A percentile compares a stretch with the other conserved stretches of the same genome.
These are phyloP conservation scores for Limnanthes douglasii DNA, from an alignment of 345 rosid genomes.

Conservation along the genomic window DNA sequence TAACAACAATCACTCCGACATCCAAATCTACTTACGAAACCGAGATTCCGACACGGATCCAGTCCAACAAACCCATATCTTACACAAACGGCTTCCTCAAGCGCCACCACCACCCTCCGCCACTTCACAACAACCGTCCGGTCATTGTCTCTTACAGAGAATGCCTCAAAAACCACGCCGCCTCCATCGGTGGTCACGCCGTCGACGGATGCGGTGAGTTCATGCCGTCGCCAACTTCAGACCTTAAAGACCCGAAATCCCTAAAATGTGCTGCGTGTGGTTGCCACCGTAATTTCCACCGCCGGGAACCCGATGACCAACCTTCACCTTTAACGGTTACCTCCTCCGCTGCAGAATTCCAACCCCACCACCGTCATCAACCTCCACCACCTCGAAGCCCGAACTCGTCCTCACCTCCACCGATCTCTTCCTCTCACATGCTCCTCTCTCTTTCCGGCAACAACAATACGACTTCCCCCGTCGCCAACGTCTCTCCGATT, in stretches of 20 bases:
- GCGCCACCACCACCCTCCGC: slow-evolving; percentile 33
- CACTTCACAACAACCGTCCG: slow-evolving; percentile 9
- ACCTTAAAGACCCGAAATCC: slow-evolving; percentile 47
- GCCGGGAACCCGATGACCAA: slow-evolving; percentile 43
- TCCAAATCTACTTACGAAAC: slow-evolving; percentile 49
- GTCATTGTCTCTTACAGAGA: slow-evolving; percentile 36
- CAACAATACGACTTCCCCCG: slow-evolving; percentile 5
- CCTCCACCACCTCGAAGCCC: slow-evolving; percentile 42
- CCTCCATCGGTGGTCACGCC: slow-evolving; percentile 54
- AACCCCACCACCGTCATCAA: slow-evolving; percentile 63
- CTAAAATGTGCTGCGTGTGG: slow-evolving; percentile 79
- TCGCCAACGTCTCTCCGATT: slow-evolving; percentile 1
- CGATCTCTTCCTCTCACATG: slow-evolving; percentile 66
- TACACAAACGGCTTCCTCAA: slow-evolving; percentile 65
- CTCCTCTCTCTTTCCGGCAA: slow-evolving; percentile 51
- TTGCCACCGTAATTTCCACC: slow-evolving; percentile 86
- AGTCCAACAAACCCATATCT: slow-evolving; percentile 35
- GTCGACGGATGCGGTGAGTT: slow-evolving; percentile 83
- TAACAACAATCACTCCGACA: slow-evolving; percentile 13
- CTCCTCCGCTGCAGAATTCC: slow-evolving; percentile 31
- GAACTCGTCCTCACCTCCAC: slow-evolving; percentile 57
- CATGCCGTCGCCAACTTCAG: slow-evolving; percentile 57
- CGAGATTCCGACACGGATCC: slow-evolving; percentile 56
- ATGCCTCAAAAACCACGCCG: slow-evolving; percentile 81
- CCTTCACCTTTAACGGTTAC: slow-evolving; percentile 2